phyloP scores from a whole-genome alignment of 345 rosid species.

The Corchorus olitorius region DNA sequence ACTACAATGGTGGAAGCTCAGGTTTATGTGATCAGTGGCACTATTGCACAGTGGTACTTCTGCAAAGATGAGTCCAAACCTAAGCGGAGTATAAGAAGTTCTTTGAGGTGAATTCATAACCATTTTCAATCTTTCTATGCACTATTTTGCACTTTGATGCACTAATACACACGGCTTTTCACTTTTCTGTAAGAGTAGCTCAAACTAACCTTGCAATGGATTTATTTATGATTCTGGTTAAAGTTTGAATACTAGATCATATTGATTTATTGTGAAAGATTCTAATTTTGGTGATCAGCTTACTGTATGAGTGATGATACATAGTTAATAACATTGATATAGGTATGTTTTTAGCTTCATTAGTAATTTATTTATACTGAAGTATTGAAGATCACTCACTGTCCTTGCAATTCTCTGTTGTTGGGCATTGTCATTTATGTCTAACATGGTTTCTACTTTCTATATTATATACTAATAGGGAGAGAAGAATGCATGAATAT shows the following conservation, averaged over 20 bases:
- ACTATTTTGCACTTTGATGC: background rate
- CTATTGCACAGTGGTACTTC: slow-evolving; percentile 89
- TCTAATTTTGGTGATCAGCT: background rate
- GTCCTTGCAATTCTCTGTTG: background rate
- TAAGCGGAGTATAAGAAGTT: slow-evolving; percentile 64
- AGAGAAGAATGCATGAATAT: background rate
- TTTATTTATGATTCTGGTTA: background rate
- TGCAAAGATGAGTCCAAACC: slow-evolving; percentile 72
- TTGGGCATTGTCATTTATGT: background rate
- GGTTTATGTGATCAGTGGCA: slow-evolving; percentile 84
- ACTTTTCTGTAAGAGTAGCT: background rate
- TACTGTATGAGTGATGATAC: background rate
- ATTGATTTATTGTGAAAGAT: background rate
- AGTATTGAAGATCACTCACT: background rate
- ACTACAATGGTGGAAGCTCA: slow-evolving; percentile 77
- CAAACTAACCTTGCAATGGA: background rate
- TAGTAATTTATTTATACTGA: background rate
- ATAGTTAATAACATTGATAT: background rate
- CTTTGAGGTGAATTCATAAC: slow-evolving; percentile 64
- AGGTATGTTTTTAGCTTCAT: background rate
- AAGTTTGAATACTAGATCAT: background rate
- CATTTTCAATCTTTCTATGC: background rate
- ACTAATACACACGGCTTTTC: background rate
- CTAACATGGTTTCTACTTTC: background rate
- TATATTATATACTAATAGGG: background rate